Percentiles rank a stretch among this genome's conserved stretches.
Evolutionary conservation across 1,284 basidiomycete genomes (phyloP).

Genomic region (Athelia psychrophila): DNA sequence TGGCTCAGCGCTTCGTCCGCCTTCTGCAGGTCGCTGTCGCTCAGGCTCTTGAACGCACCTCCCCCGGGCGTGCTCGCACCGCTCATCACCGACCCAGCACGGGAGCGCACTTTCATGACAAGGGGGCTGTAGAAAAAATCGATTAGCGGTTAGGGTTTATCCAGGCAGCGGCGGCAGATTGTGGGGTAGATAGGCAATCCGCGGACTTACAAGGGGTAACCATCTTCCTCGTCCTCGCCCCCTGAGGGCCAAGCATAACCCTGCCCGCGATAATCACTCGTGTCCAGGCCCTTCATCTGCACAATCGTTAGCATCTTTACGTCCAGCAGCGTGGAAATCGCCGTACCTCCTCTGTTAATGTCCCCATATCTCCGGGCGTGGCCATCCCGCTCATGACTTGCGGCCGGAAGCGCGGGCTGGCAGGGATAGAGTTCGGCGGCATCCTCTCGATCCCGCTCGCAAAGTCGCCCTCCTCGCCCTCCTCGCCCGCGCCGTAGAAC

Average conservation of each 20-base stretch:
- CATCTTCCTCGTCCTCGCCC: slow-evolving; percentile 84
- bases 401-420: slow-evolving; percentile 76
- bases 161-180: slow-evolving; percentile 1
- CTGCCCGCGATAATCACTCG: slow-evolving; percentile 86
- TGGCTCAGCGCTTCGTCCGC: slow-evolving; percentile 83
- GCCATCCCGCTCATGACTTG: slow-evolving; percentile 73
- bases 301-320: slow-evolving; percentile 4
- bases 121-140: slow-evolving; percentile 57
- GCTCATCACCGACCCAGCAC: slow-evolving; percentile 82
- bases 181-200: slow-evolving; percentile 10
- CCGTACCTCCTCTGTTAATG: slow-evolving; percentile 82
- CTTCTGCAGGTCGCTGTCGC: slow-evolving; percentile 78
- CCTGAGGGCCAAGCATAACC: slow-evolving; percentile 53
- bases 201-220: slow-evolving; percentile 79
- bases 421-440: slow-evolving; percentile 79
- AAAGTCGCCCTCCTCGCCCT: slow-evolving; percentile 55
- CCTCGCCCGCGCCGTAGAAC: slow-evolving; percentile 63
- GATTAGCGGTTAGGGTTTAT: slow-evolving; percentile 7
- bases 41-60: slow-evolving; percentile 71
- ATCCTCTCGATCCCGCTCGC: slow-evolving; percentile 61
- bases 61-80: slow-evolving; percentile 89
- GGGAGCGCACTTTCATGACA: slow-evolving; percentile 88
- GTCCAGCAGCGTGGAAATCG: slow-evolving; percentile 1
- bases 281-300: slow-evolving; percentile 82
- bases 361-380: slow-evolving; percentile 93